Conservation (phyloP, 495 filamentous ascomycete genomes). For the Tuber magnatum region DNA sequence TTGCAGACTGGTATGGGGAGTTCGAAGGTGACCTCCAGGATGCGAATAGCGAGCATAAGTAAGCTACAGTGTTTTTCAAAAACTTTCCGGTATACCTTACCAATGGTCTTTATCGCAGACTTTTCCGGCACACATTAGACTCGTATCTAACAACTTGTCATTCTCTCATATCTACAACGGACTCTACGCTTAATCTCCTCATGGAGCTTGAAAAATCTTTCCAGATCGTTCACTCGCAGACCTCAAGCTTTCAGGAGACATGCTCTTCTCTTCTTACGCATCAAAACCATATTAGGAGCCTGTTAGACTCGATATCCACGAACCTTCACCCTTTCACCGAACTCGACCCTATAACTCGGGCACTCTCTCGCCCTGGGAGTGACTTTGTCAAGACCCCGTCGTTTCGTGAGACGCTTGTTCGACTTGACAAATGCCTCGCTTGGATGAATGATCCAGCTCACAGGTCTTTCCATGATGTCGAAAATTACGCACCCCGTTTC, state of each 20-base stretch:
- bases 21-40: constrained; percentile 63
- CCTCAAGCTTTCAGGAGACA: constrained; percentile 79
- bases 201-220: constrained; percentile 74
- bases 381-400: constrained; percentile 68
- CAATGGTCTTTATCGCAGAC: constrained; percentile 20
- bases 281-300: constrained; percentile 63
- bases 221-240: constrained; percentile 76
- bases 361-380: constrained; percentile 88
- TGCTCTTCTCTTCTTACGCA: constrained; percentile 78
- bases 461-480: constrained; percentile 75
- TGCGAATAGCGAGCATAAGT: constrained; percentile 81
- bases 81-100: not conserved
- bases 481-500: constrained; percentile 68
- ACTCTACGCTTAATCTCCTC: constrained; percentile 64
- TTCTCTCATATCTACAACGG: constrained; percentile 66
- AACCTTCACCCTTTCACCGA: constrained; percentile 88
- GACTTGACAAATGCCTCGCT: constrained; percentile 77
- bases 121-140: constrained; percentile 47
- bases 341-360: constrained; percentile 78
- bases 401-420: constrained; percentile 79
- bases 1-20: constrained; percentile 55
- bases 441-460: constrained; percentile 43
- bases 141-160: constrained; percentile 73
- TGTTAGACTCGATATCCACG: constrained; percentile 73
- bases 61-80: constrained; percentile 36